Percentiles rank a stretch among this genome's conserved stretches.
Conservation (phyloP, 2,329 filamentous ascomycete genomes). For the Penicillium sp. region DNA sequence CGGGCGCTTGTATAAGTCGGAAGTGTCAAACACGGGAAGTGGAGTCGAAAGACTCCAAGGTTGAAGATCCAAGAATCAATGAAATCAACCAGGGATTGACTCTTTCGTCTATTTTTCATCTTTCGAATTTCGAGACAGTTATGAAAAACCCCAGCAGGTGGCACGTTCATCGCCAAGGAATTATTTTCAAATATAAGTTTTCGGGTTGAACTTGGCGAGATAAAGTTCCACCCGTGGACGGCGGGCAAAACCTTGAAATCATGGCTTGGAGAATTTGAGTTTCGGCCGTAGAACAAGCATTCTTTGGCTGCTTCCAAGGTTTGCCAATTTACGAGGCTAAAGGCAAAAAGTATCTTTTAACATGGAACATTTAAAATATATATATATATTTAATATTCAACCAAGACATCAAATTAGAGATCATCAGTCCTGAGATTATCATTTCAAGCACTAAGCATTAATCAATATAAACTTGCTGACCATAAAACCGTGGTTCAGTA, state of each 20-base stretch:
- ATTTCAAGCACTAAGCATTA: constrained; percentile 1
- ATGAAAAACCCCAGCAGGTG: no score
- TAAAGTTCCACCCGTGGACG: not conserved
- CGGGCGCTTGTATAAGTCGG: no score
- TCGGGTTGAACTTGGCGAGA: not conserved
- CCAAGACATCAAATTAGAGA: not conserved
- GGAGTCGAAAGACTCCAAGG: no score
- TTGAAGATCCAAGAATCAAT: no score
- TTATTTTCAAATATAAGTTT: no score
- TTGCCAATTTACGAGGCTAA: no score
- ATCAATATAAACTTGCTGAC: constrained; percentile 1
- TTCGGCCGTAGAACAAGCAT: not conserved
- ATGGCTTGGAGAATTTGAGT: constrained; percentile 11
- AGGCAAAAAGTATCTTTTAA: not conserved
- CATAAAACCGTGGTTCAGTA: not conserved
- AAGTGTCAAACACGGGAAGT: no score
- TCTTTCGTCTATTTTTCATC: no score
- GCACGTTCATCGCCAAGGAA: no score
- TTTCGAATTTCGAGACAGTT: no score
- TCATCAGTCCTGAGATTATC: not conserved
- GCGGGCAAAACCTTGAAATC: constrained; percentile 5
- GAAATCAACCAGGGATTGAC: no score
- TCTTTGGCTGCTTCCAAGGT: no score
- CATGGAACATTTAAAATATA: not conserved
- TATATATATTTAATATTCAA: not conserved